phyloP scores from a whole-genome alignment of 805 yeast species.

The Wickerhamiella australiensis region DNA sequence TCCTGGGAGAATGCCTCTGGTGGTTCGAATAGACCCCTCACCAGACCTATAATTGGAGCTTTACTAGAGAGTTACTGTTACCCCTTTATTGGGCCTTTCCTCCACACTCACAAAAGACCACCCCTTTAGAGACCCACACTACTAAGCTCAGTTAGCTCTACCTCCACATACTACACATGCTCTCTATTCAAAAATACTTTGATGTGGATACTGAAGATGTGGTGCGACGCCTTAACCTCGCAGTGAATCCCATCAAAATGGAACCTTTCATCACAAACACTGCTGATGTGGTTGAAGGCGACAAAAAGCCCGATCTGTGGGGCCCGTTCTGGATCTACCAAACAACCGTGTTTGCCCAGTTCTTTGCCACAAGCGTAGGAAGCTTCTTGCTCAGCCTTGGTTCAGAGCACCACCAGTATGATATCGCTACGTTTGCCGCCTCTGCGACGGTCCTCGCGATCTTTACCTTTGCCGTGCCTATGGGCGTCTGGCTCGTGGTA shows the following conservation, averaged over 20 bases:
- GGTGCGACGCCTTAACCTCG: conserved; percentile 38
- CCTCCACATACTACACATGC: background rate
- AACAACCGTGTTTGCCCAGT: conserved; percentile 59
- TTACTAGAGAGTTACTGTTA: too few relatives aligned
- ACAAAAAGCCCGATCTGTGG: conserved; percentile 54
- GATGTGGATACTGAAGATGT: conserved; percentile 59
- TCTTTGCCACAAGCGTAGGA: conserved; percentile 61
- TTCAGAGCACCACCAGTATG: conserved; percentile 39
- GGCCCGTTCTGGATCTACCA: conserved; percentile 90
- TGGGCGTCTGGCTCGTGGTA: conserved; percentile 39
- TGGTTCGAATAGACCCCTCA: too few relatives aligned
- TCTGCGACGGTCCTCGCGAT: conserved; percentile 65
- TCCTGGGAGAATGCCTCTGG: background rate
- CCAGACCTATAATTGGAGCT: too few relatives aligned
- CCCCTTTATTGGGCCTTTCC: too few relatives aligned
- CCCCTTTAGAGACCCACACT: too few relatives aligned
- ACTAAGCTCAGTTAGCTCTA: too few relatives aligned
- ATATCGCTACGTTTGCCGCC: conserved; percentile 50
- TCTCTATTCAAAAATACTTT: conserved; percentile 36
- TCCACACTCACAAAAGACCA: too few relatives aligned
- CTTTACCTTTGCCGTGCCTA: conserved; percentile 59
- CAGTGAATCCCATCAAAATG: conserved; percentile 42
- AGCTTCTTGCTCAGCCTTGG: conserved; percentile 39
- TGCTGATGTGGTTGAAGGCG: conserved; percentile 27
- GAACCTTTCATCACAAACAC: conserved; percentile 22